Base-by-base conservation (phyloP, 2,329 filamentous ascomycete species). In the Neoarthrinium moseri region DNA sequence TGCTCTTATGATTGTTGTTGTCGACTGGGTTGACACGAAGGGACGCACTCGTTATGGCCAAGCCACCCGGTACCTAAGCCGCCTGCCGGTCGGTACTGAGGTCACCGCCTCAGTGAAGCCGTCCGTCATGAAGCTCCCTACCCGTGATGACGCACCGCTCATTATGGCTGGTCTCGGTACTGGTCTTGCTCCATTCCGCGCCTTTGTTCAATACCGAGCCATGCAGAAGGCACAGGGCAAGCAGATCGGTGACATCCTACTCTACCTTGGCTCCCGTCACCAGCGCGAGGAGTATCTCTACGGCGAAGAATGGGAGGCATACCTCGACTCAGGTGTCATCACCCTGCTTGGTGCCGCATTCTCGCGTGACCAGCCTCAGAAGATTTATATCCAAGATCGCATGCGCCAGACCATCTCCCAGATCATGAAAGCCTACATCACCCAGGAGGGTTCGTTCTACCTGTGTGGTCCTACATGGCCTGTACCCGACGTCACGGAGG, bases 141-240 rank as follows among this genome's bases (percentile, higher is more conserved):
- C 80, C 50, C 86, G 84, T 65, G 86, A 91, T 57, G 94, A 89
- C 29, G 89, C 92, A 38, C 94, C 94, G 32, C 84, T 99, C 64
- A 96, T 99, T 77, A 96, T 99, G 92, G 94, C 94, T 8, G 94
- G 94, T 67, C 86, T 97, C n/a, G 94, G 94, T 53, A 99, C 94
- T 0, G 94, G 94, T 63, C 85, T 99, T 18, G 94, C 94, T 2
- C 94, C 94, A n/a, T 99, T 99, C 89, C 90, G 94, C 55, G 94
- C 94, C 49, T 99, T 99, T 63, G 87, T 97, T 37, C 94, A 99
- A 73, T 94, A 99, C 74, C 92, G 94, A 47, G 94, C 94, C 40
- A 91, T 95, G 83, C 92, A 99, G 67, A 96, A 96, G 75, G 86
- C 90, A n/a, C 89, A 95, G 67, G 94, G 94, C 68, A 91, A 95